Base-by-base conservation (phyloP, 2,329 filamentous ascomycete genomes). In the Penicillium sp. region DNA sequence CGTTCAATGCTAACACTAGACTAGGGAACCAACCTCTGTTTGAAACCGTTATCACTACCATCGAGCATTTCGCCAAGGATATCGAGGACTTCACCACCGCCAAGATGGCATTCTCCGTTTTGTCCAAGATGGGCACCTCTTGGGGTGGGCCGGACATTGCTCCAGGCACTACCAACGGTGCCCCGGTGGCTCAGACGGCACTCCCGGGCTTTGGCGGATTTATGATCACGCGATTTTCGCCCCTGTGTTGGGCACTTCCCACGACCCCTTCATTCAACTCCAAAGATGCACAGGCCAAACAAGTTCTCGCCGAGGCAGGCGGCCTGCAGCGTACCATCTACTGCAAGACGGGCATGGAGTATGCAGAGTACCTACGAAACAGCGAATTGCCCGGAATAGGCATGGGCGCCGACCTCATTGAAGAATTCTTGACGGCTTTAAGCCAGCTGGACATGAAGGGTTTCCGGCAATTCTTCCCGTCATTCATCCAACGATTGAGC, bases 131-230 rank as follows among this genome's bases (percentile, higher is more conserved):
- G 84, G 87, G 84, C 7, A 74, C 78, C 19, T 82, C 89, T 27
- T 98, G 93, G 91, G 91, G 93, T 41, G 93, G 91, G 0, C 86
- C 88, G 1, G 87, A 94, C 50, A 68, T 81, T 48, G 73, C 85
- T 25, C 64, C 59, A 9, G 55, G 53, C 5, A 44, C 54, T 16
- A 28, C 56, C 13, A 63, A 65, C 36, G 59, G 59, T 18, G 45
- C 54, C 18, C 39, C 58, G 28, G 39, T 55, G 11, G 53, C 62
- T 15, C 68, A 74, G 32, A 69, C 73, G 3, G 65, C 66, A 3
- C 65, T 98, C 18, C 87, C 90, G 2, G 91, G 93, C 5, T 98
- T 98, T 61, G 89, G 95, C 54, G 78, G 80, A 41, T 97, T 95
- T 68, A 85, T 95, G 67, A 86, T 97, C 43, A 81, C 86, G 29